Evolutionary conservation across 371 early-diverging fungal genomes (phyloP), one percentile per base, ranked within the genome.

Genomic region (Mucor racemosus): DNA sequence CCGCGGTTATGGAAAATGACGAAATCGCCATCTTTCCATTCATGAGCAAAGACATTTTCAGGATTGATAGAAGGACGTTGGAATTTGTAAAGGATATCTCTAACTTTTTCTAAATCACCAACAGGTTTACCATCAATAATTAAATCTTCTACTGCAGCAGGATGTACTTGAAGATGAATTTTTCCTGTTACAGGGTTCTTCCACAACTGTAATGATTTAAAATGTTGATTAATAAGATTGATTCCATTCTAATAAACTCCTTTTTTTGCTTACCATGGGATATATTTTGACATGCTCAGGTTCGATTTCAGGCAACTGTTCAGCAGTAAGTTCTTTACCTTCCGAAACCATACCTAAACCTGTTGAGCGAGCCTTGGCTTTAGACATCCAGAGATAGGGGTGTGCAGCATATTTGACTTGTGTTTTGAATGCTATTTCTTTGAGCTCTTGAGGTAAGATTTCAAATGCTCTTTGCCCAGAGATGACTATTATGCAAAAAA

Each of bases 351-450:
- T 78, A 19, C 80, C 80, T n/a, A 82, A 63, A 59, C 83, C 83
- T 46, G 75, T 80, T 7, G 76, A 66, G 1, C 68, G 64, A 7
- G 80, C 58, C 41, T 66, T 70, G 4, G 83, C 80, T 53, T 79
- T 82, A n/a, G 83, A 82, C 62, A 82, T 82, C 83, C 83, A 82
- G 7, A 82, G 55, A 61, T 82, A 82, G 26, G 83, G 83, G 34
- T 82, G 83, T 19, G 83, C 64, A 19, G 83, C 83, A 64, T 82
- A 82, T 60, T 82, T 76, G 21, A 80, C 83, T 41, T 82, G 56
- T 7, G 83, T 80, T 38, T 78, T 78, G 65, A 80, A 78, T 14
- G 80, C 80, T 13, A 80, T 44, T n/a, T 82, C 80, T 53, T 82
- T 82, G 41, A 78, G 55, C 36, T 82, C 78, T 21, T 72, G 78